Conservation (phyloP, 2,329 filamentous ascomycete species). For the Colletotrichum plurivorum region DNA sequence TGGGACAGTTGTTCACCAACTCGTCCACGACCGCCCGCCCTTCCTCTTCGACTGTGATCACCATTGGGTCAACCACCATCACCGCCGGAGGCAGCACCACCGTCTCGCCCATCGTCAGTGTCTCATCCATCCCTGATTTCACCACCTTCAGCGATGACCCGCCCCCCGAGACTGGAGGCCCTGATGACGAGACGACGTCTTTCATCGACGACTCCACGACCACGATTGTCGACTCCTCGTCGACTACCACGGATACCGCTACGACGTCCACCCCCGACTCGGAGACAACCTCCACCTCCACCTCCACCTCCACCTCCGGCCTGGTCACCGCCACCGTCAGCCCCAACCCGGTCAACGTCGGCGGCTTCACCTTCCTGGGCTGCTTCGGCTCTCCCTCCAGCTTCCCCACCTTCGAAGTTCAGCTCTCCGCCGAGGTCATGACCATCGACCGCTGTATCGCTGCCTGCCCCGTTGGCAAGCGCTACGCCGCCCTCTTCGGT, state of each 20-base stretch:
- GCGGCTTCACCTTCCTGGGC: constrained; percentile 45
- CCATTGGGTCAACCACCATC: constrained; percentile 5
- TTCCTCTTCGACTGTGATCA: neutral
- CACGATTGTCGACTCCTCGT: neutral
- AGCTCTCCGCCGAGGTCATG: constrained; percentile 40
- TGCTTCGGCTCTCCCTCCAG: constrained; percentile 47
- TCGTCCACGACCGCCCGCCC: constrained; percentile 7
- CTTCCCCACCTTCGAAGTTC: constrained; percentile 46
- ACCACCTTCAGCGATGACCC: neutral
- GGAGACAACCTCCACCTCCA: neutral
- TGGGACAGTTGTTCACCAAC: constrained; percentile 22
- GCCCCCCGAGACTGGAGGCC: neutral
- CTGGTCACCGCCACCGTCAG: neutral
- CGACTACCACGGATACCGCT: constrained; percentile 1
- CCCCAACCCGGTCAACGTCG: constrained; percentile 35
- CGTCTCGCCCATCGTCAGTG: neutral
- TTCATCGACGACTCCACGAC: neutral
- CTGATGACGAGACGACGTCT: neutral
- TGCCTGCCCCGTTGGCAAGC: constrained; percentile 42
- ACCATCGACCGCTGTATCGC: constrained; percentile 45
- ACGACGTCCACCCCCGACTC: neutral
- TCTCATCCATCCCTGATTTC: neutral
- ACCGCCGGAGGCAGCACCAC: neutral
- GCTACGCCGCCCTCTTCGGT: constrained; percentile 29
- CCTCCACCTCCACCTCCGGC: neutral